phyloP scores from a whole-genome alignment of 2,329 filamentous ascomycete species.

The Verticillium longisporum region DNA sequence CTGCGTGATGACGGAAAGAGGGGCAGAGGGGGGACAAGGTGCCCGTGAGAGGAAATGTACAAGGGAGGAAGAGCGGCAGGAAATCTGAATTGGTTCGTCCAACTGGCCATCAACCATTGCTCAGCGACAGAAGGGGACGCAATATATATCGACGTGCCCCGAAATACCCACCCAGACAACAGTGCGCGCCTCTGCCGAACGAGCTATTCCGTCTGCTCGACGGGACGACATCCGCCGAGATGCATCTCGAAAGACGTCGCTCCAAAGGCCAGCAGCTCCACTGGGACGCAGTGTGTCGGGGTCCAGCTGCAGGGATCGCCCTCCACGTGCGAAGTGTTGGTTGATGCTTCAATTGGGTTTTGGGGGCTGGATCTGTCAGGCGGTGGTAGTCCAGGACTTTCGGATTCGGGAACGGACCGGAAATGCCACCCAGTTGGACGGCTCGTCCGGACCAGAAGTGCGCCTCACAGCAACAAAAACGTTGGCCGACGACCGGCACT shows the following conservation, averaged over 20 bases:
- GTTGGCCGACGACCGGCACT: neutral
- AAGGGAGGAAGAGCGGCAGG: neutral
- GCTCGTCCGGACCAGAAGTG: neutral
- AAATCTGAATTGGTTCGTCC: neutral
- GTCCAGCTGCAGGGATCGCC: neutral
- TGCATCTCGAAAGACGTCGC: slow-evolving; percentile 15
- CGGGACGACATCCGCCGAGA: slow-evolving; percentile 14
- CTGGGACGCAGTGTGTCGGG: neutral
- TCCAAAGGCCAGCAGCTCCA: neutral
- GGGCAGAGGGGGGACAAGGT: neutral
- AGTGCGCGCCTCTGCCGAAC: neutral
- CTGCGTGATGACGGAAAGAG: neutral
- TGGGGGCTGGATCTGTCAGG: neutral
- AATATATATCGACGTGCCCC: neutral
- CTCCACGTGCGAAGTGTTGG: neutral
- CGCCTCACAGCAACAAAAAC: neutral
- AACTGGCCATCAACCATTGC: neutral
- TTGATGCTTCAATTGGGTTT: neutral
- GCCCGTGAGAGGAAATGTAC: neutral
- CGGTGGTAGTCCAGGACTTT: neutral
- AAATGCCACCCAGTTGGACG: neutral
- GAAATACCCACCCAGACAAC: neutral
- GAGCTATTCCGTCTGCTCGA: slow-evolving; percentile 5
- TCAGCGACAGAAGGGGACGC: neutral
- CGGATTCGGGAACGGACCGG: neutral